These are phyloP conservation scores for Metschnikowia corniflorae DNA, from an alignment of 805 yeast species.

Conservation along the genomic window DNA sequence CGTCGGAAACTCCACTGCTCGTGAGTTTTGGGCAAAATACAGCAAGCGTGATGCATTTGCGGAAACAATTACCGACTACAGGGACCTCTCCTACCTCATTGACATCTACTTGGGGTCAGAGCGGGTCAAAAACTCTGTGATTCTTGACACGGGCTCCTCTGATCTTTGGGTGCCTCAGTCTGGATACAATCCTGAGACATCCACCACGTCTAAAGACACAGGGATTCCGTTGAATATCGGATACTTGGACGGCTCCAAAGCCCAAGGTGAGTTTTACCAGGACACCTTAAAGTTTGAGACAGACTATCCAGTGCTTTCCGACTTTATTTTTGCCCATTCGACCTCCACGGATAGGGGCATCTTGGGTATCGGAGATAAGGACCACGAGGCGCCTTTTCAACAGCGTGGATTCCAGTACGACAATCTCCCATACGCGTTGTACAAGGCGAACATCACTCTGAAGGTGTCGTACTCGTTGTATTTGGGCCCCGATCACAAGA, in stretches of 20 bases:
- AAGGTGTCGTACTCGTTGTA: conserved; percentile 60
- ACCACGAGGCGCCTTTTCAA: conserved; percentile 2
- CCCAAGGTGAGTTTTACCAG: conserved; percentile 10
- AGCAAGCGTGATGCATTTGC: conserved; percentile 6
- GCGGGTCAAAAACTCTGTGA: conserved; percentile 23
- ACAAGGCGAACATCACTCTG: conserved; percentile 51
- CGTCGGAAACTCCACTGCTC: background rate
- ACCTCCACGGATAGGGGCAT: conserved; percentile 6
- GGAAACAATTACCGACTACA: conserved; percentile 3
- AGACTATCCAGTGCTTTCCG: conserved; percentile 1
- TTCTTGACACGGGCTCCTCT: conserved; percentile 44
- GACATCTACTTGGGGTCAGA: conserved; percentile 16
- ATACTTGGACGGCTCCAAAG: conserved; percentile 8
- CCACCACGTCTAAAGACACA: conserved; percentile 8
- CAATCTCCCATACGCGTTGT: conserved; percentile 64
- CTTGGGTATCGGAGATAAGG: conserved; percentile 11
- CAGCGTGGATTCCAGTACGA: conserved; percentile 6
- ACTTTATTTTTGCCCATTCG: conserved; percentile 13
- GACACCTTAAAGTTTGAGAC: conserved; percentile 10
- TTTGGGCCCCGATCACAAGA: conserved; percentile 37
- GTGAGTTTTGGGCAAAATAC: conserved; percentile 2
- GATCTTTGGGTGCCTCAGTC: conserved; percentile 35
- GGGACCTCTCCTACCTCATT: conserved; percentile 12
- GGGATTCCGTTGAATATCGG: conserved; percentile 4
- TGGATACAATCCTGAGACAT: conserved; percentile 4